Base-by-base conservation (phyloP, 2,329 filamentous ascomycete species). In the Triangularia verruculosa region DNA sequence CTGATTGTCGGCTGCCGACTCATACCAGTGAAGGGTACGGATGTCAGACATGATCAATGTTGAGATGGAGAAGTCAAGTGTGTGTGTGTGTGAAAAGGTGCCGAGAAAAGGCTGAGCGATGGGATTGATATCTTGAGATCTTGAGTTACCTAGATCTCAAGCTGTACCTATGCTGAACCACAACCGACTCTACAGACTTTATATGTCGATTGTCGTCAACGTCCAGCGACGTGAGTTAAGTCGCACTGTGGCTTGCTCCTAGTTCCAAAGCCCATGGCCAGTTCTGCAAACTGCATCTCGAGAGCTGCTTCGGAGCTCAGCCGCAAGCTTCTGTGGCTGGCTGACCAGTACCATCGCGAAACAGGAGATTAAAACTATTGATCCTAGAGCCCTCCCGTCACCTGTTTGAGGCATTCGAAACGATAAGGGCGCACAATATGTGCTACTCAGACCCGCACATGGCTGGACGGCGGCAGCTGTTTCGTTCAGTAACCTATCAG, bases 1-100 rank as follows among this genome's bases (percentile, higher is more conserved):
- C 34, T 28, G 9, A 27, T 8, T 13, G 55, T 62, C 61, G 13
- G 8, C 8, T 17, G 20, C n/a, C 11, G n/a, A 13, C 39, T 62
- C 61, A 25, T 25, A 59, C 61, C 61, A 62, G 61, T 58, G n/a
- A 22, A 62, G 24, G 1, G 54, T 62, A 51, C 55, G 59, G 27
- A 57, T 47, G 24, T 43, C 34, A 11, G 61, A 17, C 61, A 62
- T 62, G 11, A 9, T 62, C 32, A 39, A 13, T 7, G 15, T 43
- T 12, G 32, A 24, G 25, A 11, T 28, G 34, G 55, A 32, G 30
- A 32, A 12, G 8, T 3, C 11, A 11, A 11, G 11, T 6, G 9
- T 32, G 30, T 11, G 5, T 32, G 30, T 32, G 30, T 32, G 30
- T 32, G 30, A 6, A 32, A 32, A 43, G n/a, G 17, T 17, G 15